Percentiles rank a stretch among this genome's conserved stretches.
Conservation (phyloP, 176 grass and related monocot species). For the Cenchrus purpureus region DNA sequence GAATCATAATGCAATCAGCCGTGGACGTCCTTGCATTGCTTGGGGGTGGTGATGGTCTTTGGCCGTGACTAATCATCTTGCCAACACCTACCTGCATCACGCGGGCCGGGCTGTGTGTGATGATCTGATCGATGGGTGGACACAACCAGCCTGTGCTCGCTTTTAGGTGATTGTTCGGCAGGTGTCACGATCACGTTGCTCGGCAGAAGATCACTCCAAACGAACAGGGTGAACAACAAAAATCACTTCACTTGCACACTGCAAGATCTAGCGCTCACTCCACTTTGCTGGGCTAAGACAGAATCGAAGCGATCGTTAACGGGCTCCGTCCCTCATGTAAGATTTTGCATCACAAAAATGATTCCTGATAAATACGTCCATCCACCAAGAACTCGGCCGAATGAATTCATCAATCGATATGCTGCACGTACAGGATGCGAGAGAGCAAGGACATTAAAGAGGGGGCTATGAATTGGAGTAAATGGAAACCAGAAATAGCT, state of each 20-base stretch:
- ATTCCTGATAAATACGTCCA: conserved; percentile 42
- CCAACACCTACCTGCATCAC: background rate
- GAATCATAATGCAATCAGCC: conserved; percentile 19
- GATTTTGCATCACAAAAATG: background rate
- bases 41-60: background rate
- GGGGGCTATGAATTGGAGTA: conserved; percentile 53
- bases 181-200: too few relatives aligned
- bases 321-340: background rate
- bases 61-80: background rate
- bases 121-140: too few relatives aligned
- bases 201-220: too few relatives aligned
- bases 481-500: conserved; percentile 56
- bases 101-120: too few relatives aligned
- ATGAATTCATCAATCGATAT: conserved; percentile 59
- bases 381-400: conserved; percentile 47
- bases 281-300: background rate
- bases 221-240: too few relatives aligned
- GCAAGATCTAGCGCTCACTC: too few relatives aligned
- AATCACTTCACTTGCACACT: too few relatives aligned
- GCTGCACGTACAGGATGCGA: conserved; percentile 21
- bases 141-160: too few relatives aligned
- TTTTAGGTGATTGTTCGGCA: too few relatives aligned
- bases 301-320: background rate
- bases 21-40: background rate
- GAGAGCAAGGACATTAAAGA: conserved; percentile 51